Evolutionary conservation across 306 rosid species (phyloP).

Genomic region (Acacia acuminata): DNA sequence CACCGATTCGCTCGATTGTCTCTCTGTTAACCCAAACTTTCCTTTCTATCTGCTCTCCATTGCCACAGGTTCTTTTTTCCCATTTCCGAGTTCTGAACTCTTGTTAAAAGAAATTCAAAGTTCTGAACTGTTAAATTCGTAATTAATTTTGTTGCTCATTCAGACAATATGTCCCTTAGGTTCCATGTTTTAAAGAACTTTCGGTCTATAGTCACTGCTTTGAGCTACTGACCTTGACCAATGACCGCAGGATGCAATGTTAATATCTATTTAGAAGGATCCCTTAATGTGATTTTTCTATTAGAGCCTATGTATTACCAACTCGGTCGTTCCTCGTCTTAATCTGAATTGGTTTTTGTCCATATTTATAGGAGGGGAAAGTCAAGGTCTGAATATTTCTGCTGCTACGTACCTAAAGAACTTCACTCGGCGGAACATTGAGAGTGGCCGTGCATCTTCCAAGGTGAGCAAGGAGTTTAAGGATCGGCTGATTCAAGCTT

Average conservation of each 20-base stretch:
- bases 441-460: constrained; percentile 40
- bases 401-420: constrained; percentile 84
- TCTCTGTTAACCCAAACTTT: constrained; percentile 57
- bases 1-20: constrained; percentile 58
- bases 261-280: not conserved
- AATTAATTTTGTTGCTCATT: not conserved
- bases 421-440: constrained; percentile 60
- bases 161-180: not conserved
- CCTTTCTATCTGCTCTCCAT: constrained; percentile 66
- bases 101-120: not conserved
- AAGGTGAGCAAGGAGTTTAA: constrained; percentile 78
- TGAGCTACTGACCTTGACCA: not conserved
- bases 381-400: constrained; percentile 66
- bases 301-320: not conserved
- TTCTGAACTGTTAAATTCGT: not conserved
- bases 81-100: not conserved
- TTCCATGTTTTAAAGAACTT: not conserved
- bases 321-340: not conserved
- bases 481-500: constrained; percentile 66
- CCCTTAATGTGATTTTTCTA: not conserved
- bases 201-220: not conserved
- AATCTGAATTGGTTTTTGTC: not conserved
- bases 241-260: not conserved
- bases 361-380: constrained; percentile 52
- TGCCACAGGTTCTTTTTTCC: constrained; percentile 45